These are phyloP conservation scores for Ogataea nitratoaversa DNA, from an alignment of 805 yeast species.

Conservation along the genomic window DNA sequence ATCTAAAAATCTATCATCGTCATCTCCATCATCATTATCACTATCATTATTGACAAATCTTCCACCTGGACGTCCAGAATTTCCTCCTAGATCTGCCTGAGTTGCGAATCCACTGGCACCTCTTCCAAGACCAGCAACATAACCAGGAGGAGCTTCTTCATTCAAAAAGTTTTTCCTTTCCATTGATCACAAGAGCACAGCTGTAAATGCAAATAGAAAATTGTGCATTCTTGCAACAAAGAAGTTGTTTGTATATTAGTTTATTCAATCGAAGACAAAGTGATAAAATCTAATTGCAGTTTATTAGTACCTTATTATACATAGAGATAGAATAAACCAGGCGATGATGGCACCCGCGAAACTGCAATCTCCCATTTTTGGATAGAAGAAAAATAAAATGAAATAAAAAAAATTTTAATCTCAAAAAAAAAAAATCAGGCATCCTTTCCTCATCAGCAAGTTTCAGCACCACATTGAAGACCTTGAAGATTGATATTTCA, in stretches of 20 bases:
- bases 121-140: constrained; percentile 88
- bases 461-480: not conserved
- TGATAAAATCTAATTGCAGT: too few relatives aligned
- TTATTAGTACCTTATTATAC: too few relatives aligned
- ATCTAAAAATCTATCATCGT: constrained; percentile 24
- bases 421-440: not conserved
- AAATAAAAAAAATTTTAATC: too few relatives aligned
- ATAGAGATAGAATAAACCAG: too few relatives aligned
- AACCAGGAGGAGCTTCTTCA: constrained; percentile 84
- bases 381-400: not conserved
- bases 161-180: constrained; percentile 65
- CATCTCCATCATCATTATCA: constrained; percentile 23
- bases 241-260: too few relatives aligned
- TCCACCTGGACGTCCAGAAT: constrained; percentile 32
- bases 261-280: too few relatives aligned
- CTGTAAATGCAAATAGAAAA: not conserved
- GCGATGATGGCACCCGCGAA: too few relatives aligned
- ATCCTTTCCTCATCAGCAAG: not conserved
- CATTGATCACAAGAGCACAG: constrained; percentile 26
- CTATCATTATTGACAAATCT: constrained; percentile 29
- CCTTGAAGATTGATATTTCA: not conserved
- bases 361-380: not conserved
- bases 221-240: not conserved
- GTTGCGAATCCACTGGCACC: constrained; percentile 95
- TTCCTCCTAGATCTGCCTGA: constrained; percentile 66